phyloP scores from a whole-genome alignment of 768 basidiomycete species.

The Tricholoma furcatifolium region DNA sequence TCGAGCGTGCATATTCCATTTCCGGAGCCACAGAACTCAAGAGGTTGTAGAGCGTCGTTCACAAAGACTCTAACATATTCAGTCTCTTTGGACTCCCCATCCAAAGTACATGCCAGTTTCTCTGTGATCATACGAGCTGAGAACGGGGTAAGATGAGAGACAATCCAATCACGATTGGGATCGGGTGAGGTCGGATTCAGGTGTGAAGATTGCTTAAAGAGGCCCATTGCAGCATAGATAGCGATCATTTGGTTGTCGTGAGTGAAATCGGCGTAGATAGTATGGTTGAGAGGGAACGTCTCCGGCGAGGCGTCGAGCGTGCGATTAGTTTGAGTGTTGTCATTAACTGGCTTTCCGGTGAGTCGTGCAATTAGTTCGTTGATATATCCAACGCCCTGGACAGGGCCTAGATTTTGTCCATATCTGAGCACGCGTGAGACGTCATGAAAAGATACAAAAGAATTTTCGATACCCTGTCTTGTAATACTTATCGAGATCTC shows the following conservation, averaged over 20 bases:
- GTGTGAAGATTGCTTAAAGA: conserved; percentile 37
- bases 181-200: conserved; percentile 34
- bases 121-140: conserved; percentile 74
- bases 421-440: conserved; percentile 39
- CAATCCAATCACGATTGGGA: conserved; percentile 46
- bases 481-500: conserved; percentile 80
- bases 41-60: conserved; percentile 67
- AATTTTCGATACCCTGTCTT: conserved; percentile 55
- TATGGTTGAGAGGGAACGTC: conserved; percentile 71
- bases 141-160: conserved; percentile 70
- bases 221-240: conserved; percentile 65
- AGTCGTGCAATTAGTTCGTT: conserved; percentile 88
- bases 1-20: conserved; percentile 64
- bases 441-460: background rate
- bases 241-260: conserved; percentile 87
- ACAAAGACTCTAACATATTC: conserved; percentile 73
- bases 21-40: conserved; percentile 56
- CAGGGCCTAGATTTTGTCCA: conserved; percentile 65
- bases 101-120: conserved; percentile 48
- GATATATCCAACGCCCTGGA: conserved; percentile 84
- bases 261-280: conserved; percentile 76
- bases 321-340: conserved; percentile 73
- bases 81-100: conserved; percentile 9
- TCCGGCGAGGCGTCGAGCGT: conserved; percentile 61
- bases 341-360: conserved; percentile 57